A percentile compares a stretch with the other conserved stretches of the same genome.
phyloP scores from a whole-genome alignment of 805 yeast species.

The Cyberlindnera nakhonratchasimensis region DNA sequence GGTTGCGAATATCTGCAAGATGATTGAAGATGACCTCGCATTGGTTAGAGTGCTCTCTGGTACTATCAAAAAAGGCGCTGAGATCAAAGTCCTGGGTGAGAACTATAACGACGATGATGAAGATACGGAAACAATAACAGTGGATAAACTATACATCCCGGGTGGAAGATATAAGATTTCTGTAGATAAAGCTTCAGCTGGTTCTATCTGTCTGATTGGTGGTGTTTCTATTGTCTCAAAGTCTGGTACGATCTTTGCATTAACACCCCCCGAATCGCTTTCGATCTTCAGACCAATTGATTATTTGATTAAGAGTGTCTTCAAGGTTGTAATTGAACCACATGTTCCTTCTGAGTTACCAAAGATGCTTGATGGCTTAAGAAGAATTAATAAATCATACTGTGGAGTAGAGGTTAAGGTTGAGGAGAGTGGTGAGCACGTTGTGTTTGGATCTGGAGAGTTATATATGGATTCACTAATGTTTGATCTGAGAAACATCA shows the following conservation, averaged over 20 bases:
- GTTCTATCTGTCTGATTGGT: slow-evolving; percentile 63
- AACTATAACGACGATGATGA: slow-evolving; percentile 46
- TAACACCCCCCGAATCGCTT: slow-evolving; percentile 16
- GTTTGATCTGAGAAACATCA: slow-evolving; percentile 62
- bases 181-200: slow-evolving; percentile 52
- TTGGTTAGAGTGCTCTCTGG: slow-evolving; percentile 66
- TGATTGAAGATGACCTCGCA: slow-evolving; percentile 53
- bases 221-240: slow-evolving; percentile 63
- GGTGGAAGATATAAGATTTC: slow-evolving; percentile 69
- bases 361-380: slow-evolving; percentile 63
- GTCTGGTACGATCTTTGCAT: slow-evolving; percentile 52
- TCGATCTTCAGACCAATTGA: slow-evolving; percentile 40
- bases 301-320: slow-evolving; percentile 52
- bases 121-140: slow-evolving; percentile 39
- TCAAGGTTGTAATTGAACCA: slow-evolving; percentile 84
- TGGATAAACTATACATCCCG: slow-evolving; percentile 41
- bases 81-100: slow-evolving; percentile 56
- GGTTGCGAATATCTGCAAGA: slow-evolving; percentile 54
- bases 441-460: slow-evolving; percentile 81
- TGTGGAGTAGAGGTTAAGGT: slow-evolving; percentile 65
- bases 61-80: slow-evolving; percentile 42
- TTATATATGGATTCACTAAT: slow-evolving; percentile 78
- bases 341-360: slow-evolving; percentile 75
- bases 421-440: slow-evolving; percentile 88
- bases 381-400: slow-evolving; percentile 58